Base-by-base conservation (phyloP, 2,329 filamentous ascomycete species). In the Fonsecaea multimorphosa region DNA sequence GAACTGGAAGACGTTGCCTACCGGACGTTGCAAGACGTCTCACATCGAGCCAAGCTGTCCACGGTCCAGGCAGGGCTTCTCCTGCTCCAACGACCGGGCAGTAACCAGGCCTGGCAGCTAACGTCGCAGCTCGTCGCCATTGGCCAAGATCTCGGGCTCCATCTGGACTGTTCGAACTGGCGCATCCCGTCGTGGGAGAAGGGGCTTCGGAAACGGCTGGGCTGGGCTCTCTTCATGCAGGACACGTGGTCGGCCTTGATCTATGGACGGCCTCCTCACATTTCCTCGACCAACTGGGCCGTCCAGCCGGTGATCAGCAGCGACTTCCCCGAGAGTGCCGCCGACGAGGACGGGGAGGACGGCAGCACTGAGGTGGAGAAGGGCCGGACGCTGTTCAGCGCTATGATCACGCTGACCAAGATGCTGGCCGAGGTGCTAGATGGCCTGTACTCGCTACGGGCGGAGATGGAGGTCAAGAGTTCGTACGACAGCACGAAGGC, bases 221-320 rank as follows among this genome's bases (percentile, higher is more conserved):
- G 85, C 0, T 90, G 88, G 87, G 87, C 84, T 1, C 75, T 89
- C 0, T 89, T 84, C 68, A 86, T 88, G 80, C 87, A 89, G 72
- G 87, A 90, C 68, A 87, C 85, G 71, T 88, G 84, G 86, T 82
- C 84, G 1, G 81, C 84, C 1, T 78, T 87, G 40, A 82, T 85
- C 31, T 83, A 86, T 68, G 86, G 86, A 7, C 79, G 86, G 29
- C 85, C 85, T 11, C 84, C 83, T 27, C 82, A 87, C 58, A 84
- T 88, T 27, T 78, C 78, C 4, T 75, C 79, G 2, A 79, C 78
- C 7, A 85, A 87, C 70, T 89, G 87, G 86, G 82, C 82, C 27
- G 81, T 87, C 1, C 77, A 78, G 31, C 73, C 76, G 1, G 76
- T 84, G 7, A 77, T 75, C 19, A 75, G 78, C 53, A 74, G 76